A percentile compares a stretch with the other conserved stretches of the same genome.
Conservation (phyloP, 2,329 filamentous ascomycete genomes). For the Neofusicoccum cordaticola region DNA sequence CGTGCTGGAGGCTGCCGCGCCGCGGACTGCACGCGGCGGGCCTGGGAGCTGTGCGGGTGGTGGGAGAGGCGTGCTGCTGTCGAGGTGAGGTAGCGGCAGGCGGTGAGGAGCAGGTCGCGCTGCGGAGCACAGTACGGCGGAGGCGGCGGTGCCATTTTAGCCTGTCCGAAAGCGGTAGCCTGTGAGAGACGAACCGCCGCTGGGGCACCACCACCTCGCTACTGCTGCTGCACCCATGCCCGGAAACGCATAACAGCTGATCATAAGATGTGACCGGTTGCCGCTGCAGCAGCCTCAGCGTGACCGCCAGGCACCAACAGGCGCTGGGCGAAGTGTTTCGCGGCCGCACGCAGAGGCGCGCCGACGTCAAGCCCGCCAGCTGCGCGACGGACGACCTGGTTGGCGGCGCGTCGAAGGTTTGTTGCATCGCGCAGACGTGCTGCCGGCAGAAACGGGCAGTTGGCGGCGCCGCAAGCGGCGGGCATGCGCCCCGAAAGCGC, state of each 20-base stretch:
- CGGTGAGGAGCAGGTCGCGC: neutral
- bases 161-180: neutral
- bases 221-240: neutral
- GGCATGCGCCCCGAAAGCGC: neutral
- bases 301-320: neutral
- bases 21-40: neutral
- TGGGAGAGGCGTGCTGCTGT: too few species aligned
- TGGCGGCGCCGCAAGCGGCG: neutral
- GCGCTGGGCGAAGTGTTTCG: neutral
- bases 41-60: too few species aligned
- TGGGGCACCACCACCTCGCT: neutral
- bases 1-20: neutral
- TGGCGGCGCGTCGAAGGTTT: neutral
- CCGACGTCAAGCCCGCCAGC: neutral
- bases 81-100: neutral
- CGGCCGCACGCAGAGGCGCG: neutral
- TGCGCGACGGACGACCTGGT: neutral
- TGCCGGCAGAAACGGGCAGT: neutral
- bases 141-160: neutral
- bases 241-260: conserved; percentile 3
- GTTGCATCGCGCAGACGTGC: neutral
- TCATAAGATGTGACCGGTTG: neutral
- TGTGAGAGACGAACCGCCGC: neutral
- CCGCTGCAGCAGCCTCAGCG: neutral
- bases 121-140: neutral